Conservation (phyloP, 768 basidiomycete genomes). For the Kwoniella bestiolae region DNA sequence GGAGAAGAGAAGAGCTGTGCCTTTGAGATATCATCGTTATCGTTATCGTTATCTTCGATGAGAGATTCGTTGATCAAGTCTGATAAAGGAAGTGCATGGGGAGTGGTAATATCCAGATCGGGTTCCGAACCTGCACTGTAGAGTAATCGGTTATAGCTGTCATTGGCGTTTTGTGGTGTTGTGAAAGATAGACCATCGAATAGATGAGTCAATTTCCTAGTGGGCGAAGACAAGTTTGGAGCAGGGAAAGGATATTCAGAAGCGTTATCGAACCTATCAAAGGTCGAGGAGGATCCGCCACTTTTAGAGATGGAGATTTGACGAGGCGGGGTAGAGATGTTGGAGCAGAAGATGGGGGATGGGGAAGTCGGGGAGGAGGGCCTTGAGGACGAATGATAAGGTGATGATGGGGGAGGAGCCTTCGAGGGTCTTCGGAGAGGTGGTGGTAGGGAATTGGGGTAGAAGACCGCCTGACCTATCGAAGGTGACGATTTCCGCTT, state of each 20-base stretch:
- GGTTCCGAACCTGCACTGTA: constrained; percentile 26
- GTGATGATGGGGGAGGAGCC: constrained; percentile 7
- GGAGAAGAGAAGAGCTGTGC: not conserved
- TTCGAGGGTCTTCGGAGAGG: constrained; percentile 20
- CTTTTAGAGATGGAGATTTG: not conserved
- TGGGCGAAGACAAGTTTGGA: constrained; percentile 9
- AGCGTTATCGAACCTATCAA: constrained; percentile 16
- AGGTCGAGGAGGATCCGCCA: not conserved
- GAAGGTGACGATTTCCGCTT: constrained; percentile 22
- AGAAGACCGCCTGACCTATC: constrained; percentile 41
- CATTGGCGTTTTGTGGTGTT: constrained; percentile 6
- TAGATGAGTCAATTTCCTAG: constrained; percentile 22
- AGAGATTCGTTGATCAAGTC: constrained; percentile 25
- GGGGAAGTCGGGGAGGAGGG: constrained; percentile 16
- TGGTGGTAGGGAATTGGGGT: constrained; percentile 23
- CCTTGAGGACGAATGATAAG: not conserved
- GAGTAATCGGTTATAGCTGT: constrained; percentile 12
- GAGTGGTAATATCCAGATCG: constrained; percentile 17
- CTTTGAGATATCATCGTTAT: not conserved
- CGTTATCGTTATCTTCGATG: constrained; percentile 18
- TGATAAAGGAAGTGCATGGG: constrained; percentile 13
- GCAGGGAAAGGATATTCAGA: constrained; percentile 21
- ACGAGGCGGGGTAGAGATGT: constrained; percentile 8
- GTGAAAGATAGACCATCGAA: constrained; percentile 24
- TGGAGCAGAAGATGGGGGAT: not conserved